Conservation (phyloP, 2,329 filamentous ascomycete species). For the Aureobasidium subglaciale region DNA sequence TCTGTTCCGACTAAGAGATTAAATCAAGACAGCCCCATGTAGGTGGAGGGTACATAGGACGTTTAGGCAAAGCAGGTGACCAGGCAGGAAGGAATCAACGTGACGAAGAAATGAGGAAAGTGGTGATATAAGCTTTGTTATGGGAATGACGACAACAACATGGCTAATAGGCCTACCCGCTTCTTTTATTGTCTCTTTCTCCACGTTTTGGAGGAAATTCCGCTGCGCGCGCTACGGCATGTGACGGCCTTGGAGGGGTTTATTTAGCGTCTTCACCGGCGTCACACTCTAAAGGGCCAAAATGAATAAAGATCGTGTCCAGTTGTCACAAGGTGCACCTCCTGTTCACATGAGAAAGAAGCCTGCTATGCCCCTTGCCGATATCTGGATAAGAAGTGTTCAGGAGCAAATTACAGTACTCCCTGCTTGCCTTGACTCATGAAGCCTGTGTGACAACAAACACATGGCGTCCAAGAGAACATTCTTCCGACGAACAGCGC, state of each 20-base stretch:
- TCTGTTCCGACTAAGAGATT: background rate
- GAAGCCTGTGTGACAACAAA: background rate
- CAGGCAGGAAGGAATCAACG: background rate
- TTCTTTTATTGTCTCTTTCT: background rate
- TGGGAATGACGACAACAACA: slow-evolving; percentile 3
- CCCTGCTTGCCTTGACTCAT: background rate
- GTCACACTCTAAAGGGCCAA: background rate
- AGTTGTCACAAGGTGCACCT: background rate
- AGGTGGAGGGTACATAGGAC: no score
- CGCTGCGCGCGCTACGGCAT: background rate
- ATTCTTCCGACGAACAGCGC: no score
- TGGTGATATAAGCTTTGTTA: background rate
- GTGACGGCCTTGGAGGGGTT: background rate
- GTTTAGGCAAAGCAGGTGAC: background rate
- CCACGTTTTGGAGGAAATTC: background rate
- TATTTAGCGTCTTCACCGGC: background rate
- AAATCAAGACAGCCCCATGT: background rate
- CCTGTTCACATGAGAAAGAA: background rate
- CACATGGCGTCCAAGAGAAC: no score
- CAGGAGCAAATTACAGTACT: background rate
- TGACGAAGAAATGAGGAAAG: no score
- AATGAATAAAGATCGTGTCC: background rate
- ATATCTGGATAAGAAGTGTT: no score
- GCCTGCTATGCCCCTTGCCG: background rate
- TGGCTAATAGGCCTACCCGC: no score